phyloP scores from a whole-genome alignment of 2,329 filamentous ascomycete genomes.

The Pseudogymnoascus sp. region DNA sequence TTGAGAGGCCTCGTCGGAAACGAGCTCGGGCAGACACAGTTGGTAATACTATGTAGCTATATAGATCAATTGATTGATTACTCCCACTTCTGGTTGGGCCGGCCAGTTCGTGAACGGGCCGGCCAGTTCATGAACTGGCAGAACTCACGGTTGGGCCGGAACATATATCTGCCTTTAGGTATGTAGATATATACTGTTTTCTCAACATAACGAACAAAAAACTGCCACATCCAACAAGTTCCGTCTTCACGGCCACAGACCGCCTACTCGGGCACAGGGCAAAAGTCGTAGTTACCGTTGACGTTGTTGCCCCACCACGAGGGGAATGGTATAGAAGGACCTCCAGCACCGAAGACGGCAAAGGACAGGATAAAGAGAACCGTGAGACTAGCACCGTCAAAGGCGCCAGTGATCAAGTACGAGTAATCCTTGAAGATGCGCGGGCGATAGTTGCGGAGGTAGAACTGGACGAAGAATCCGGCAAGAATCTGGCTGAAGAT shows the following conservation, averaged over 20 bases:
- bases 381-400: constrained; percentile 34
- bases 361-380: constrained; percentile 36
- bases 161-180: neutral
- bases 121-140: no score
- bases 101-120: no score
- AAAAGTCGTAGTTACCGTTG: constrained; percentile 23
- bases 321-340: constrained; percentile 31
- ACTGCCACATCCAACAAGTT: neutral
- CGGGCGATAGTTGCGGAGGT: constrained; percentile 31
- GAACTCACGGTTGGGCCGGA: no score
- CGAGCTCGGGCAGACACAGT: no score
- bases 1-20: no score
- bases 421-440: constrained; percentile 35
- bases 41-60: no score
- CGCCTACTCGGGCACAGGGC: constrained; percentile 13
- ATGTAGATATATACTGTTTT: neutral
- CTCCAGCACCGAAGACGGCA: constrained; percentile 37
- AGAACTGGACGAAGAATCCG: constrained; percentile 37
- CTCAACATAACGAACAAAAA: neutral
- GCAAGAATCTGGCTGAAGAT: constrained; percentile 39
- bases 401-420: constrained; percentile 34
- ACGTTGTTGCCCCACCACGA: constrained; percentile 31
- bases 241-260: neutral
- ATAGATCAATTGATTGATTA: no score
- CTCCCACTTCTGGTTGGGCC: no score